A percentile compares a stretch with the other conserved stretches of the same genome.
phyloP scores from a whole-genome alignment of 331 rosid genomes.

The Saraca asoca region DNA sequence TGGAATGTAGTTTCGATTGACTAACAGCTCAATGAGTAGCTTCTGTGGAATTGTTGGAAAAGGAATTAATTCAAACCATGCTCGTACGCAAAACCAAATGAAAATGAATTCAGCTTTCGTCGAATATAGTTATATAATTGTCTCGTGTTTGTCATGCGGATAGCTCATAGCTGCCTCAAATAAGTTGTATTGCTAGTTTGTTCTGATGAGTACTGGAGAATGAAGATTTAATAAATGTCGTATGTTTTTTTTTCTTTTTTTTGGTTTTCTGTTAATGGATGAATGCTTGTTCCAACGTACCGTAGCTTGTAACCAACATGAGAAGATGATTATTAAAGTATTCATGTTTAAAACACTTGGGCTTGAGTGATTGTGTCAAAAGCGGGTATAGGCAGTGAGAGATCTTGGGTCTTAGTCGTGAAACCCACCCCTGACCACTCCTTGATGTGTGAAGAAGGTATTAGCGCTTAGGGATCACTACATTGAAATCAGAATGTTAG shows the following conservation, averaged over 20 bases:
- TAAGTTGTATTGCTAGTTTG: background rate
- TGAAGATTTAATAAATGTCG: background rate
- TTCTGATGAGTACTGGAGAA: background rate
- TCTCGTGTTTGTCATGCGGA: background rate
- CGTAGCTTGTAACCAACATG: too few relatives aligned
- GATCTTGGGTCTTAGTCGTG: too few relatives aligned
- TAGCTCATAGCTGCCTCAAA: constrained; percentile 5
- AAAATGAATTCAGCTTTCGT: background rate
- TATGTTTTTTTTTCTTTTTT: too few relatives aligned
- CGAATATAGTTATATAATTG: background rate
- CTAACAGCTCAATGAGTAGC: background rate
- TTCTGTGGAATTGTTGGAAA: constrained; percentile 7
- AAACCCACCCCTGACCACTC: too few relatives aligned
- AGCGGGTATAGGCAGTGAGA: too few relatives aligned
- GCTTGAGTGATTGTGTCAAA: too few relatives aligned
- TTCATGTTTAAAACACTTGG: too few relatives aligned
- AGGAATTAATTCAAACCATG: constrained; percentile 13
- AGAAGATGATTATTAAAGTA: too few relatives aligned
- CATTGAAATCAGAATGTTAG: too few relatives aligned
- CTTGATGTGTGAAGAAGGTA: too few relatives aligned
- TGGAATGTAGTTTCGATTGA: constrained; percentile 2
- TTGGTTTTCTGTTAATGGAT: background rate
- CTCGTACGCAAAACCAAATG: too few relatives aligned
- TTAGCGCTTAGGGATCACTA: too few relatives aligned
- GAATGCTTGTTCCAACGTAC: background rate